Base-by-base conservation (phyloP, 2,329 filamentous ascomycete species). In the Sclerotinia minor region DNA sequence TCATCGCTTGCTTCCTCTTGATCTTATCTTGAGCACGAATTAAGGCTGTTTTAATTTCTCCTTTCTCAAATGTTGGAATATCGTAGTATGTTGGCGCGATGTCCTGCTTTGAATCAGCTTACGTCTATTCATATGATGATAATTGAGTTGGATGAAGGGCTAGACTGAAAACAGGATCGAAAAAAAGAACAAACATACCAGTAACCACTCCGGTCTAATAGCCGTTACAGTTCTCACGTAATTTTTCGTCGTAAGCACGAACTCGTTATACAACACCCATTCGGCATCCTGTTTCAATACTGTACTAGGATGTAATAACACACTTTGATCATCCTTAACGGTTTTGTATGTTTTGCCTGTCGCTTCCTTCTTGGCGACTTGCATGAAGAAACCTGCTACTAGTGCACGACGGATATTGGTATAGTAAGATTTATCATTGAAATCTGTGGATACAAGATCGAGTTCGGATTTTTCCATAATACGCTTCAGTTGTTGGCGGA, bases 221-320 rank as follows among this genome's bases (percentile, higher is more conserved):
- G 91, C 89, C 17, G 94, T 98, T 59, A 97, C 92, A 0, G 92
- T 97, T 68, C 96, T 87, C 75, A 99, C 94, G 79, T 97, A 99
- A 81, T 98, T 96, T 85, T 99, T 97, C 65, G 91, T 95, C 0
- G 95, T 99, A 67, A 99, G 86, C 17, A 99, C 95, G 76, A 98
- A 99, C 78, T 99, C 96, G 76, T 98, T 97, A 81, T 99, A 99
- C 35, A 99, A 82, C 35, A 99, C 92, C 95, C 95, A 99, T 73
- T 99, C 95, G 73, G 89, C 92, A 69, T 97, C 94, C 68, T 92
- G 89, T 63, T 88, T 87, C 29, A 99, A 84, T 44, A 97, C 94
- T 0, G 94, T 97, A 72, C 92, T 95, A 2, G 95, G 95, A 80
- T 99, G 95, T 69, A 99, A 85, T 74, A 97, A 84, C 57, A 99